Percentiles rank a stretch among this genome's conserved stretches.
phyloP scores from a whole-genome alignment of 176 grass and related monocot genomes.

The Saccharum spontaneum region DNA sequence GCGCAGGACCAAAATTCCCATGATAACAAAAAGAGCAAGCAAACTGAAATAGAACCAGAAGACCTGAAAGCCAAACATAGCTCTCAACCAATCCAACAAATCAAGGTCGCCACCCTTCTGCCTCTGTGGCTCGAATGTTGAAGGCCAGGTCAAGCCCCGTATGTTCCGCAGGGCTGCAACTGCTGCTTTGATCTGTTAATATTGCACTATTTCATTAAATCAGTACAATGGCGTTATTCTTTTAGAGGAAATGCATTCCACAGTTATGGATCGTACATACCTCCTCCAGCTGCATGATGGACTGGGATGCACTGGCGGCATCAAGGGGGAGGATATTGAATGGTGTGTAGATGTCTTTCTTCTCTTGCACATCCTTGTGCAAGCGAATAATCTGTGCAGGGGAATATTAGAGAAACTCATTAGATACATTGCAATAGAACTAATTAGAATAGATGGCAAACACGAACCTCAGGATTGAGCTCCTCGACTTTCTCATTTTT shows the following conservation, averaged over 20 bases:
- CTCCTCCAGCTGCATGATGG: constrained; percentile 97
- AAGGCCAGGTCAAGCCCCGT: constrained; percentile 76
- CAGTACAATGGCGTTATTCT: not conserved
- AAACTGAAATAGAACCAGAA: constrained; percentile 25
- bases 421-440: constrained; percentile 36
- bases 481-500: constrained; percentile 96
- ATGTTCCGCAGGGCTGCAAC: constrained; percentile 65
- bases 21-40: not conserved
- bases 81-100: constrained; percentile 93
- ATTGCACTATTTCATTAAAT: constrained; percentile 33
- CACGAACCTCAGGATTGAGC: constrained; percentile 78
- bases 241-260: constrained; percentile 18
- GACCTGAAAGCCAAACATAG: constrained; percentile 99
- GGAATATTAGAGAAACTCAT: constrained; percentile 22
- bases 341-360: constrained; percentile 75
- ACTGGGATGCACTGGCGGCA: constrained; percentile 83
- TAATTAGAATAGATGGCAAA: constrained; percentile 1
- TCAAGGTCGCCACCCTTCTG: constrained; percentile 82
- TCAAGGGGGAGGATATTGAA: constrained; percentile 89
- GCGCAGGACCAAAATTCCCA: not conserved
- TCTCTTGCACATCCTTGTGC: constrained; percentile 84
- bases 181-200: constrained; percentile 59
- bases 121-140: constrained; percentile 69
- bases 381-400: constrained; percentile 70
- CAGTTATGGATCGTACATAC: constrained; percentile 33